Conservation (phyloP, 768 basidiomycete genomes). For the Russula ochroleuca region DNA sequence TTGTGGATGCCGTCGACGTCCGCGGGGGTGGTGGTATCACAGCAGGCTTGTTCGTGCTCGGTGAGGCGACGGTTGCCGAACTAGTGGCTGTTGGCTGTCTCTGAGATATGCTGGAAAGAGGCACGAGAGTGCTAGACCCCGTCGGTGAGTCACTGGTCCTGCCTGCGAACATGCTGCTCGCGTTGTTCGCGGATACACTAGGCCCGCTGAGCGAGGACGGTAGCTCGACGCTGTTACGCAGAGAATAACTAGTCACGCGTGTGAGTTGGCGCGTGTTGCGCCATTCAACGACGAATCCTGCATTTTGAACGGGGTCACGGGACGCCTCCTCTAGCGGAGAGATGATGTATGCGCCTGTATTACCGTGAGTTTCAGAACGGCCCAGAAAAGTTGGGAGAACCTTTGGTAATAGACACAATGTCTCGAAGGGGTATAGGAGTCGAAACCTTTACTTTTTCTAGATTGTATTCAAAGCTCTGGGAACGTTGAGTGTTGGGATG, state of each 20-base stretch:
- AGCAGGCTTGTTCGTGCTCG: not conserved
- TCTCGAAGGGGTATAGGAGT: slow-evolving; percentile 85
- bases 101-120: not conserved
- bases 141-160: not conserved
- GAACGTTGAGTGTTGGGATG: not conserved
- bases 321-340: slow-evolving; percentile 91
- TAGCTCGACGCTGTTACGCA: slow-evolving; percentile 59
- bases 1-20: slow-evolving; percentile 8
- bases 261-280: slow-evolving; percentile 65
- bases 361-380: not conserved
- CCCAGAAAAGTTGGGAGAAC: slow-evolving; percentile 37
- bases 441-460: slow-evolving; percentile 88
- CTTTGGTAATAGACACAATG: slow-evolving; percentile 73
- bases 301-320: slow-evolving; percentile 82
- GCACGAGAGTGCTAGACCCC: not conserved
- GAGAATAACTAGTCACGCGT: slow-evolving; percentile 78
- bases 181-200: not conserved
- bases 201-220: slow-evolving; percentile 16
- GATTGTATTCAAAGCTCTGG: slow-evolving; percentile 89
- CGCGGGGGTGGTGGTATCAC: not conserved
- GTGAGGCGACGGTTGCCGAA: not conserved
- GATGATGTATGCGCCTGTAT: slow-evolving; percentile 85
- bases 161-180: slow-evolving; percentile 3
- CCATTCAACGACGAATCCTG: slow-evolving; percentile 85
- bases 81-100: not conserved